These are phyloP conservation scores for Spergularia bocconei DNA, from an alignment of 148 eudicot species.

Conservation along the genomic window DNA sequence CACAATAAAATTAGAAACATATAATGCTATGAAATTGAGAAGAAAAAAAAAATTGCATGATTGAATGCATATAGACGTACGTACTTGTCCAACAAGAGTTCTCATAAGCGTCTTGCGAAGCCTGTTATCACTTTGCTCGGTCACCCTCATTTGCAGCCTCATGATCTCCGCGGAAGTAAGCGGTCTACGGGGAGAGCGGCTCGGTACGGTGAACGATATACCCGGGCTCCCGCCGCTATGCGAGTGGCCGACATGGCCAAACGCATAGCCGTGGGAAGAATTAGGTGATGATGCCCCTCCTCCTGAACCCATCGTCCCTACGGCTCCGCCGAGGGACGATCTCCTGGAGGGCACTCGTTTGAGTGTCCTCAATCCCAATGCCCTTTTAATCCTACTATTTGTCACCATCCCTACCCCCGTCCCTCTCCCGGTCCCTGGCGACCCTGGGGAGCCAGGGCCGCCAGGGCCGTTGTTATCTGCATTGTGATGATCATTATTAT, in stretches of 20 bases:
- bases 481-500: slow-evolving; percentile 8
- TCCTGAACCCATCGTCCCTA: slow-evolving; percentile 25
- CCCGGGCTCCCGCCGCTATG: slow-evolving; percentile 38
- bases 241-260: slow-evolving; percentile 26
- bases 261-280: slow-evolving; percentile 2
- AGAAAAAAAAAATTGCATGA: neutral
- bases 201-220: slow-evolving; percentile 38
- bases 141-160: slow-evolving; percentile 94
- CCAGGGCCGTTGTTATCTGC: slow-evolving; percentile 14
- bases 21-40: neutral
- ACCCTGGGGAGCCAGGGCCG: slow-evolving; percentile 35
- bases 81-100: slow-evolving; percentile 96
- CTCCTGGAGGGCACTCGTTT: slow-evolving; percentile 43
- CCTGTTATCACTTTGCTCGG: slow-evolving; percentile 80
- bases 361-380: slow-evolving; percentile 63
- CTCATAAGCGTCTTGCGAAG: slow-evolving; percentile 93
- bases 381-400: slow-evolving; percentile 72
- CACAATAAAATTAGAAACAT: too few species aligned
- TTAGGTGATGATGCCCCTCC: slow-evolving; percentile 42
- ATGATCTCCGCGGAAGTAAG: slow-evolving; percentile 90
- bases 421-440: slow-evolving; percentile 37
- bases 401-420: slow-evolving; percentile 71
- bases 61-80: slow-evolving; percentile 12
- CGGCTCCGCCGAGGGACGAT: slow-evolving; percentile 35
- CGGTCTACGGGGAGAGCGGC: slow-evolving; percentile 42